Evolutionary conservation across 2,329 filamentous ascomycete genomes (phyloP).

Genomic region (Xylariaceae sp.): DNA sequence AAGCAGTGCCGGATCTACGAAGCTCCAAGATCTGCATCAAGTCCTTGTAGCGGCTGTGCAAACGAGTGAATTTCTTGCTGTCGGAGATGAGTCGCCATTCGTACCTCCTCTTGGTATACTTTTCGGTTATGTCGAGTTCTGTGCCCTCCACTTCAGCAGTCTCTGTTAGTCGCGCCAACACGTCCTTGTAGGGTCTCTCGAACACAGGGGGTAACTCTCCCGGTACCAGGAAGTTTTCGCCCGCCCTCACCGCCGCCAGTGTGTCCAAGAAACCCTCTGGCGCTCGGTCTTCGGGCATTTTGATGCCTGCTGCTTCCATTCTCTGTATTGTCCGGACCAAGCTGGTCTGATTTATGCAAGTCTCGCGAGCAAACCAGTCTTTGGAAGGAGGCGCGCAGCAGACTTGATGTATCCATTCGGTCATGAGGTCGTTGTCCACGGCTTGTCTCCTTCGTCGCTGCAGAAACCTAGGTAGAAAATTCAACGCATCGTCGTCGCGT

Average conservation of each 20-base stretch:
- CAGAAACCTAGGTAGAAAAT: slow-evolving; percentile 56
- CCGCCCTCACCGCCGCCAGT: slow-evolving; percentile 17
- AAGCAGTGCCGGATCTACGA: slow-evolving; percentile 12
- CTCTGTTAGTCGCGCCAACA: slow-evolving; percentile 36
- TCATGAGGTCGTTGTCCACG: slow-evolving; percentile 56
- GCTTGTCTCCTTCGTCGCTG: slow-evolving; percentile 50
- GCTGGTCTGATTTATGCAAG: slow-evolving; percentile 45
- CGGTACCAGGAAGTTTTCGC: slow-evolving; percentile 12
- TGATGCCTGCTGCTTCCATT: slow-evolving; percentile 43
- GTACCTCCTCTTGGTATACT: slow-evolving; percentile 10
- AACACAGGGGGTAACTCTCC: slow-evolving; percentile 26
- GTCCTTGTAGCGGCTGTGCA: neutral
- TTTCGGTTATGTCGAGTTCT: slow-evolving; percentile 16
- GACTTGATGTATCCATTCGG: slow-evolving; percentile 55
- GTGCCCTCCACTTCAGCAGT: slow-evolving; percentile 21
- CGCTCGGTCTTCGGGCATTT: slow-evolving; percentile 43
- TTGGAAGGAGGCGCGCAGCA: slow-evolving; percentile 37
- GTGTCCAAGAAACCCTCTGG: slow-evolving; percentile 29
- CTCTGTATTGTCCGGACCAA: slow-evolving; percentile 35
- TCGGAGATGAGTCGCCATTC: slow-evolving; percentile 23
- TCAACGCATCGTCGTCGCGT: slow-evolving; percentile 52
- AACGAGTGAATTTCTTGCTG: slow-evolving; percentile 11
- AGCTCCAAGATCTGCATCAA: slow-evolving; percentile 12
- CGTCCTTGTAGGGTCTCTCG: slow-evolving; percentile 36
- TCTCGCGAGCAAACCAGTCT: slow-evolving; percentile 38